A percentile compares a stretch with the other conserved stretches of the same genome.
phyloP scores from a whole-genome alignment of 352 stramenopile species.

The Globisporangium megalacanthum region DNA sequence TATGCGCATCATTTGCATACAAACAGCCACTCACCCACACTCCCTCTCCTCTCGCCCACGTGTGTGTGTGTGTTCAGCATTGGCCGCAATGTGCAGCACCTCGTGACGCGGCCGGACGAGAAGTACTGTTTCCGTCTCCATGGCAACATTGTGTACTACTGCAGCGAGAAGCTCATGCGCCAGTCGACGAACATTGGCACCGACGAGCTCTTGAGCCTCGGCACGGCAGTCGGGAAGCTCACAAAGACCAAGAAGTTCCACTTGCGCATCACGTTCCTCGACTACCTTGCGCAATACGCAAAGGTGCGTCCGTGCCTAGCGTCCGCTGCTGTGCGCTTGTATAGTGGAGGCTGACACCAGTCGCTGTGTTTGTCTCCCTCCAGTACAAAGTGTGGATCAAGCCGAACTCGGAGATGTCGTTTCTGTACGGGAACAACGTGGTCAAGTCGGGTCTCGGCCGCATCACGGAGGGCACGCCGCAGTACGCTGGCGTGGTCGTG shows the following conservation, averaged over 20 bases:
- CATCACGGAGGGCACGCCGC: slow-evolving; percentile 97
- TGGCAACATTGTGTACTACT: slow-evolving; percentile 97
- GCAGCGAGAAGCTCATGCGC: slow-evolving; percentile 96
- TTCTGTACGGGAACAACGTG: slow-evolving; percentile 99
- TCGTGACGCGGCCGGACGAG: slow-evolving; percentile 96
- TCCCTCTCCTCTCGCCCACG: too few relatives aligned
- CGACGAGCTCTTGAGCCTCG: slow-evolving; percentile 95
- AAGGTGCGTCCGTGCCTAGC: slow-evolving; percentile 71
- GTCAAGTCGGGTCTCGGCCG: slow-evolving; percentile 96
- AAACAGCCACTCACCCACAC: too few relatives aligned
- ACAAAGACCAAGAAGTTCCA: slow-evolving; percentile 99
- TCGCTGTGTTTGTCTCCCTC: slow-evolving; percentile 1
- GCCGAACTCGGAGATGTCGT: slow-evolving; percentile 98
- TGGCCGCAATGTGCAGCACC: slow-evolving; percentile 94
- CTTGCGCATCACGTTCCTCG: slow-evolving; percentile 97
- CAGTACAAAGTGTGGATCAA: slow-evolving; percentile 99
- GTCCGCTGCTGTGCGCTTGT: too few relatives aligned
- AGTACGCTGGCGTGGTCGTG: slow-evolving; percentile 98
- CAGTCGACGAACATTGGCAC: slow-evolving; percentile 92
- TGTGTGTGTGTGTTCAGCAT: slow-evolving; percentile 60
- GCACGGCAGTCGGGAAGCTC: slow-evolving; percentile 98
- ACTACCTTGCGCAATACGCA: slow-evolving; percentile 98
- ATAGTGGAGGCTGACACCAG: not conserved
- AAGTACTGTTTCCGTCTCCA: slow-evolving; percentile 97
- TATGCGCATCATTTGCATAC: too few relatives aligned